phyloP scores from a whole-genome alignment of 495 filamentous ascomycete species.

The Penicillium odoratum region DNA sequence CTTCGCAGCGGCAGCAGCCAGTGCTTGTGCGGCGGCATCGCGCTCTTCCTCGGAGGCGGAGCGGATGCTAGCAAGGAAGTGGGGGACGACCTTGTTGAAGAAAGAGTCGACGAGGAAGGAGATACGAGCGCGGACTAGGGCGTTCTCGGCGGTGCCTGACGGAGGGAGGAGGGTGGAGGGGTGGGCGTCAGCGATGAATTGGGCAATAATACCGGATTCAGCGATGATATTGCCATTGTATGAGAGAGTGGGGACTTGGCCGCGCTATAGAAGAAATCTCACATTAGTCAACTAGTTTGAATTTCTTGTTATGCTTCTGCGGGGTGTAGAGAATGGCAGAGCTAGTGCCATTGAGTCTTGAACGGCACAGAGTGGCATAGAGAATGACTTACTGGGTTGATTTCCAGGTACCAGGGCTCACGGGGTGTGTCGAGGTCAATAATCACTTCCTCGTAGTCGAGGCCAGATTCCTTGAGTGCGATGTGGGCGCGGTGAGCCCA shows the following conservation, averaged over 20 bases:
- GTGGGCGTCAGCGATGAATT: constrained; percentile 67
- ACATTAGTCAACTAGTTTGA: background rate
- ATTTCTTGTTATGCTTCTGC: background rate
- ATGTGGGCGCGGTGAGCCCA: constrained; percentile 85
- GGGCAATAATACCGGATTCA: constrained; percentile 71
- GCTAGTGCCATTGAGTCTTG: background rate
- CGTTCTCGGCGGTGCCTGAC: constrained; percentile 34
- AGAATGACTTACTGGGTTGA: constrained; percentile 65
- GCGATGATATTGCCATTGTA: constrained; percentile 72
- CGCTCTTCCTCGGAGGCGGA: constrained; percentile 39
- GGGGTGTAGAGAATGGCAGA: background rate
- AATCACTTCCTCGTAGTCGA: constrained; percentile 76
- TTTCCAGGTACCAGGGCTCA: constrained; percentile 77
- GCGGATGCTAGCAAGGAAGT: constrained; percentile 44
- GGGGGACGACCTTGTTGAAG: constrained; percentile 57
- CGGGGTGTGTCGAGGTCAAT: constrained; percentile 74
- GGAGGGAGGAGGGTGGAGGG: constrained; percentile 50
- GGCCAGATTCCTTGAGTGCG: constrained; percentile 65
- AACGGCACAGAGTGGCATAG: background rate
- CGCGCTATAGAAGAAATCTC: constrained; percentile 47
- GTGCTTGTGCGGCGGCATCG: constrained; percentile 29
- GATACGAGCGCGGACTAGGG: constrained; percentile 65
- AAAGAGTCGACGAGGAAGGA: constrained; percentile 78
- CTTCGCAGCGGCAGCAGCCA: constrained; percentile 59
- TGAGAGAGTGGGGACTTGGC: constrained; percentile 72